Conservation (phyloP, 1,284 basidiomycete species). For the Fomitopsis betulina region DNA sequence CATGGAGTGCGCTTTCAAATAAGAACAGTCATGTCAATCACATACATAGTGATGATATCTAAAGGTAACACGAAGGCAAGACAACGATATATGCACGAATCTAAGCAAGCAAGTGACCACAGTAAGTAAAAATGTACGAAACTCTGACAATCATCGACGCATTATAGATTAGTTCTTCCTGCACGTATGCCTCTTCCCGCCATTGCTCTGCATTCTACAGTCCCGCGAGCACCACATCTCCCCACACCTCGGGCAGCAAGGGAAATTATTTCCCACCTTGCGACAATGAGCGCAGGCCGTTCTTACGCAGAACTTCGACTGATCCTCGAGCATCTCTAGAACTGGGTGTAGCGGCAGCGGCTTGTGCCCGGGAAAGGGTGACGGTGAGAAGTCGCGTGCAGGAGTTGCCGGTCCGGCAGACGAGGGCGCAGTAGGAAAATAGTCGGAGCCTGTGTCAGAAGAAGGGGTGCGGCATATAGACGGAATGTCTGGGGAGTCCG, state of each 20-base stretch:
- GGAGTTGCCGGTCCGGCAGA: slow-evolving; percentile 21
- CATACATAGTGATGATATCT: too few relatives aligned
- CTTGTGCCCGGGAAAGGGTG: slow-evolving; percentile 12
- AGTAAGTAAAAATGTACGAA: not conserved
- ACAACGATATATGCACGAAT: not conserved
- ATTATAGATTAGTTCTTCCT: not conserved
- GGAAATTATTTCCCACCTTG: slow-evolving; percentile 55
- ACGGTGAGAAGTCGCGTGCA: slow-evolving; percentile 9
- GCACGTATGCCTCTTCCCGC: slow-evolving; percentile 41
- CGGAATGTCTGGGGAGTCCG: slow-evolving; percentile 19
- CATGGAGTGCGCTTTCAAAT: too few relatives aligned
- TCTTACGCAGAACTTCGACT: slow-evolving; percentile 46
- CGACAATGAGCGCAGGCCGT: slow-evolving; percentile 53
- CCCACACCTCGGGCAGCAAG: slow-evolving; percentile 59
- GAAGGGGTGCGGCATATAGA: slow-evolving; percentile 30
- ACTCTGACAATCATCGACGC: not conserved
- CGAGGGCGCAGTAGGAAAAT: slow-evolving; percentile 26
- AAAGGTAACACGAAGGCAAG: not conserved
- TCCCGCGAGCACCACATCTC: slow-evolving; percentile 67
- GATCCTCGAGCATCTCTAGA: slow-evolving; percentile 49
- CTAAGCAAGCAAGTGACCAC: not conserved
- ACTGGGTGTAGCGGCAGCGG: slow-evolving; percentile 38
- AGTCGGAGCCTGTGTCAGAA: slow-evolving; percentile 24
- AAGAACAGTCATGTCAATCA: too few relatives aligned
- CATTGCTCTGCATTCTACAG: slow-evolving; percentile 49